Conservation (phyloP, 257 asterid genomes). For the Pogostemon cablin region DNA sequence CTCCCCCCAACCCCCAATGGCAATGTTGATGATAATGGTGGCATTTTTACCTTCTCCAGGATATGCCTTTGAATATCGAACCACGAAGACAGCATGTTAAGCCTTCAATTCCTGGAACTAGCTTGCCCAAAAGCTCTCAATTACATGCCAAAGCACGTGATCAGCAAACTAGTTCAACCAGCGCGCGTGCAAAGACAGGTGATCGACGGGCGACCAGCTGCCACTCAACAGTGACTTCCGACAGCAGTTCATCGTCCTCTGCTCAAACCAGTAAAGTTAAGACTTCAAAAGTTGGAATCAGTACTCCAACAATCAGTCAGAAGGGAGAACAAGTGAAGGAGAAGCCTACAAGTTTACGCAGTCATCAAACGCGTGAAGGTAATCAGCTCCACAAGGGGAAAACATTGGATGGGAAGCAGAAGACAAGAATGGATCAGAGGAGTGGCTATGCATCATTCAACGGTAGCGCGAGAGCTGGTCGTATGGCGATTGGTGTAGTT, state of each 20-base stretch:
- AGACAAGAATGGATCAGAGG: slow-evolving; percentile 26
- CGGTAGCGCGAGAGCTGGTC: slow-evolving; percentile 39
- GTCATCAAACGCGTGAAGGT: slow-evolving; percentile 30
- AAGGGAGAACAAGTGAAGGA: slow-evolving; percentile 32
- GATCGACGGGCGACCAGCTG: too few relatives aligned
- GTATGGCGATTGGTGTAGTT: slow-evolving; percentile 41
- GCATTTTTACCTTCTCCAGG: slow-evolving; percentile 40
- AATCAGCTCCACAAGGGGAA: slow-evolving; percentile 28
- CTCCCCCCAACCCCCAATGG: too few relatives aligned
- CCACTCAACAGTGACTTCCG: slow-evolving; percentile 32
- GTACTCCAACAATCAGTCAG: neutral
- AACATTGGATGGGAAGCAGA: slow-evolving; percentile 37
- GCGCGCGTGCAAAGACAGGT: neutral
- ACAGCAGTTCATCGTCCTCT: slow-evolving; percentile 38
- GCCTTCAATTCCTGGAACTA: slow-evolving; percentile 32
- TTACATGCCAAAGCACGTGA: slow-evolving; percentile 25
- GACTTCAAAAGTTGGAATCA: slow-evolving; percentile 20
- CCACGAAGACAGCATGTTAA: slow-evolving; percentile 33
- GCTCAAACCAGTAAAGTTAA: slow-evolving; percentile 26
- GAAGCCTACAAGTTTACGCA: slow-evolving; percentile 29
- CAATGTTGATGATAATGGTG: neutral
- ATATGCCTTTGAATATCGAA: slow-evolving; percentile 28
- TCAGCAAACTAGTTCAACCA: slow-evolving; percentile 11
- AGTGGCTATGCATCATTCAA: slow-evolving; percentile 29
- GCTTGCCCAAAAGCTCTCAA: slow-evolving; percentile 33